phyloP scores from a whole-genome alignment of 106 monocot genomes.

The Xerophyta viscosa region DNA sequence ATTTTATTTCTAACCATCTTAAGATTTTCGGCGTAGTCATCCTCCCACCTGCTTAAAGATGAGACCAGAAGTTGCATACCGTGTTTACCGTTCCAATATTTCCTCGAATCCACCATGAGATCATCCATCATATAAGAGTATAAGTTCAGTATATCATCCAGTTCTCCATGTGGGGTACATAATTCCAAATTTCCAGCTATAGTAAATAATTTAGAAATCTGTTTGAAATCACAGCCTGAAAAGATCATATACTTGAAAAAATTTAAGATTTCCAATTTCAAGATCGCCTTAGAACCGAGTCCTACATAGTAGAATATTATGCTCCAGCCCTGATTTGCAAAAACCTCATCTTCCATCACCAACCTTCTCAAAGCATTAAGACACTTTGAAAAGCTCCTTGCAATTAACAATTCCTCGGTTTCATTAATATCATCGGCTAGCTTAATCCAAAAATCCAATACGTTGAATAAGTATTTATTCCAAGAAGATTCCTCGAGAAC shows the following conservation, averaged over 20 bases:
- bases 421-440: constrained; percentile 29
- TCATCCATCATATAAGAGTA: constrained; percentile 32
- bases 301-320: constrained; percentile 30
- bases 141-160: constrained; percentile 30
- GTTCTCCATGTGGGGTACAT: constrained; percentile 6
- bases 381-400: constrained; percentile 21
- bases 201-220: constrained; percentile 34
- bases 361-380: constrained; percentile 40
- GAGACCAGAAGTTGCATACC: constrained; percentile 50
- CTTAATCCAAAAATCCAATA: constrained; percentile 71
- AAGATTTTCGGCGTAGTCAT: constrained; percentile 35
- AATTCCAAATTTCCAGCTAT: constrained; percentile 11
- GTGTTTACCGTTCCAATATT: constrained; percentile 12
- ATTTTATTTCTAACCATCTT: constrained; percentile 45
- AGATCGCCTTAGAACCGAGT: constrained; percentile 14
- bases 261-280: constrained; percentile 18
- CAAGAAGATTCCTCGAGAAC: constrained; percentile 32
- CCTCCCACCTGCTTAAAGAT: constrained; percentile 52
- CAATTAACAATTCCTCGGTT: constrained; percentile 10
- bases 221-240: constrained; percentile 55
- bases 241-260: constrained; percentile 62
- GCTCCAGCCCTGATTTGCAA: constrained; percentile 53
- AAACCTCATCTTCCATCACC: constrained; percentile 44
- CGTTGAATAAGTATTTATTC: constrained; percentile 23
- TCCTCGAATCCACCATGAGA: constrained; percentile 22